phyloP scores from a whole-genome alignment of 2,329 filamentous ascomycete species.

The Ceratocystis smalleyi region DNA sequence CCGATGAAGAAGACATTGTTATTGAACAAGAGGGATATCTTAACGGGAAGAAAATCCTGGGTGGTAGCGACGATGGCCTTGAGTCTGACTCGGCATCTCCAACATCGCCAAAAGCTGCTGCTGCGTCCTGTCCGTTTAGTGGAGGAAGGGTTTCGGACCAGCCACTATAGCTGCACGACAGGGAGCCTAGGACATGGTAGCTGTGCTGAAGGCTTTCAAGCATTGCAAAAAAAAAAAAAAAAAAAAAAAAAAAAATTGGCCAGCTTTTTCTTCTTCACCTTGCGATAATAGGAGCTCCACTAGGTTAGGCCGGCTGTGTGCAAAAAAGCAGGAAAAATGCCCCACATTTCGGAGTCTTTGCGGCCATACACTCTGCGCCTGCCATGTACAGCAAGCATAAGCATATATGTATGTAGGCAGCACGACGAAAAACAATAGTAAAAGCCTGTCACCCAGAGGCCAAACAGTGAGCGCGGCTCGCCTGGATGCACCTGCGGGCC shows the following conservation, averaged over 20 bases:
- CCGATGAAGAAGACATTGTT: constrained; percentile 31
- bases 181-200: constrained; percentile 21
- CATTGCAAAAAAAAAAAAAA: not conserved
- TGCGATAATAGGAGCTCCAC: too few relatives aligned
- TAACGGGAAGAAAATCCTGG: constrained; percentile 44
- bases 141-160: constrained; percentile 27
- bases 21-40: constrained; percentile 49
- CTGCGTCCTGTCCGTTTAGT: constrained; percentile 31
- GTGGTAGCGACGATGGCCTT: constrained; percentile 24
- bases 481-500: too few relatives aligned
- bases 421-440: not conserved
- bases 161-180: not conserved
- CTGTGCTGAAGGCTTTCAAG: not conserved
- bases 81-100: constrained; percentile 27
- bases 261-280: too few relatives aligned
- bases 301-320: too few relatives aligned
- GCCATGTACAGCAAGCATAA: not conserved
- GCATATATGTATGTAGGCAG: not conserved
- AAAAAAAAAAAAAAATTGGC: not conserved
- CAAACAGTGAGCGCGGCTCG: too few relatives aligned
- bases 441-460: too few relatives aligned
- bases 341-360: not conserved
- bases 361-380: not conserved
- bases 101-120: constrained; percentile 35
- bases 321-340: not conserved